Evolutionary conservation across 768 basidiomycete genomes (phyloP), one percentile per base, ranked within the genome.

Genomic region (Hysterangium stoloniferum): DNA sequence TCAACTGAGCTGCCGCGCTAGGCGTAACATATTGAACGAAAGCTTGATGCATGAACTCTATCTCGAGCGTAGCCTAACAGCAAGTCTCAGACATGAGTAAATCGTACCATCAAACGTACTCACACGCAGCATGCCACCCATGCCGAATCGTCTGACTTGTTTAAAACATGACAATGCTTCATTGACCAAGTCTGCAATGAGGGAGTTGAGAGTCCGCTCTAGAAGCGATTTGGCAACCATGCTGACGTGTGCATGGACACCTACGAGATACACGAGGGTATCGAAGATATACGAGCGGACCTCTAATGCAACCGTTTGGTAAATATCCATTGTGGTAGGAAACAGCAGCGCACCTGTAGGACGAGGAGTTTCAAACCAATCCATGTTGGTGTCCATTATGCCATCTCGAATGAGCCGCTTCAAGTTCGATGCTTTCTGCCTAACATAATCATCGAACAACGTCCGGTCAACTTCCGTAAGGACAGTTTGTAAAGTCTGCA

Each of bases 11-110:
- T 31, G 86, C 86, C 12, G 95, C 90, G 6, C 74, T 61, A 1
- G 82, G 72, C 13, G 87, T 86, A 48, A 97, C 86, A 63, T 95
- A 94, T 57, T 87, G 83, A 27, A 84, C 80, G 35, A 99, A 72
- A 5, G 89, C 92, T 69, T 98, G 96, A 66, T 99, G 95, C 74
- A 98, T 83, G 71, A 98, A 98, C 69, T 98, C 96, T 57, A 98
- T 96, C 66, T 98, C 95, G 24, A 99, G 82, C 4, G 96, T 98
- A 12, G 96, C 96, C 93, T 97, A 63, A 19, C 13, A 35, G 36
- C 17, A 43, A n/a, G 25, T 43, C 25, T 28, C 9, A 19, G 15
- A 15, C 6, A 24, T 22, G 17, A n/a, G 17, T 34, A 9, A 36
- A 32, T 32, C 15, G 15, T 32, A 11, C 35, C 29, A 25, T 40